These are phyloP conservation scores for Botryosphaeria dothidea DNA, from an alignment of 2,329 filamentous ascomycete genomes.

Conservation along the genomic window DNA sequence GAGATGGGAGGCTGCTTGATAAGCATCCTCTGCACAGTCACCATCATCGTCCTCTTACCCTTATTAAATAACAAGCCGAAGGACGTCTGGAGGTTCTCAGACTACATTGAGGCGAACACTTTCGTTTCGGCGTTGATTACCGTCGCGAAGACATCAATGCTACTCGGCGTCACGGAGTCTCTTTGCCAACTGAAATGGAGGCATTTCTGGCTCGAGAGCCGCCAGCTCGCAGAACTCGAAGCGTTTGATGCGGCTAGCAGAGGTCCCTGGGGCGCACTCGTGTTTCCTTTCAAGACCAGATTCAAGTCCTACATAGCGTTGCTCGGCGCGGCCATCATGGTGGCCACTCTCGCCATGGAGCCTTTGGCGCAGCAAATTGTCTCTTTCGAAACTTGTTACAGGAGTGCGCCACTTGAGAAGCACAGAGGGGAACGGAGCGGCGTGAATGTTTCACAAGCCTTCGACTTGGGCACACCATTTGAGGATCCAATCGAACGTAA, in stretches of 20 bases:
- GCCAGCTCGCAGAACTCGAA: constrained; percentile 28
- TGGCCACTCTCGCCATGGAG: constrained; percentile 15
- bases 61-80: constrained; percentile 17
- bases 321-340: constrained; percentile 17
- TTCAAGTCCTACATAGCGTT: background rate
- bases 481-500: background rate
- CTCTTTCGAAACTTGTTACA: constrained; percentile 14
- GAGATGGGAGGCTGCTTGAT: constrained; percentile 12
- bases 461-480: background rate
- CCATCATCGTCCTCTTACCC: constrained; percentile 19
- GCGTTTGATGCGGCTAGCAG: constrained; percentile 32
- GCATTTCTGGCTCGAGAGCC: constrained; percentile 24
- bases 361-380: constrained; percentile 22
- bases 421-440: too few species aligned
- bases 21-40: constrained; percentile 15
- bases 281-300: background rate
- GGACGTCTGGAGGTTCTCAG: constrained; percentile 18
- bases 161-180: constrained; percentile 33
- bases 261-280: constrained; percentile 16
- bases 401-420: background rate
- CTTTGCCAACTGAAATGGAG: constrained; percentile 42
- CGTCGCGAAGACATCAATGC: constrained; percentile 31
- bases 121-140: constrained; percentile 37
- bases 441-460: background rate
- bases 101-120: constrained; percentile 32